Evolutionary conservation across 164 flowering plant genomes (phyloP).

Genomic region (Dillenia turbinata): DNA sequence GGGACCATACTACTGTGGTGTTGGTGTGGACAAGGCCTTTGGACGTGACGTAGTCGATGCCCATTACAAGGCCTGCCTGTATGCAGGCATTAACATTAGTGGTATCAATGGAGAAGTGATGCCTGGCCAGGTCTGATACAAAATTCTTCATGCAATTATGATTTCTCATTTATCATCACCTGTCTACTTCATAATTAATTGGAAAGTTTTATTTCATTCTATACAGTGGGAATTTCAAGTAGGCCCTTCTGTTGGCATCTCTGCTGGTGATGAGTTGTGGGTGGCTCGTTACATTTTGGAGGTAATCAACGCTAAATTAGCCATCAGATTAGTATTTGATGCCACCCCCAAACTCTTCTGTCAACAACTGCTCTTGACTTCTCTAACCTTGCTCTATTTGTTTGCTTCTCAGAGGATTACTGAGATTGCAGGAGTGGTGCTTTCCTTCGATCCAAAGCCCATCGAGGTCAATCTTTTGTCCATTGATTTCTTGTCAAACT

Average conservation of each 20-base stretch:
- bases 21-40: slow-evolving; percentile 31
- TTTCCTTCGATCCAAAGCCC: slow-evolving; percentile 28
- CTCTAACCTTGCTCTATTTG: background rate
- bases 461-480: slow-evolving; percentile 3
- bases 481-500: no score
- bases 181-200: no score
- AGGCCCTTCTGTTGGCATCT: slow-evolving; percentile 14
- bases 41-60: slow-evolving; percentile 31
- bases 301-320: background rate
- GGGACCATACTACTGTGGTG: slow-evolving; percentile 36
- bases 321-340: no score
- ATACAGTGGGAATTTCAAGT: slow-evolving; percentile 17
- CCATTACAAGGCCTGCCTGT: slow-evolving; percentile 29
- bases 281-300: slow-evolving; percentile 16
- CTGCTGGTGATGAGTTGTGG: slow-evolving; percentile 16
- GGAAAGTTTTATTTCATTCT: background rate
- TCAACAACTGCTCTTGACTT: background rate
- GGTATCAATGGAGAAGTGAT: slow-evolving; percentile 35
- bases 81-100: slow-evolving; percentile 31
- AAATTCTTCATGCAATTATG: background rate
- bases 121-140: slow-evolving; percentile 23
- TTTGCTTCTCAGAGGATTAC: slow-evolving; percentile 21
- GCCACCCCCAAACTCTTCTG: background rate
- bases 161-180: background rate
- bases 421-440: slow-evolving; percentile 24